Evolutionary conservation across 2,329 filamentous ascomycete species (phyloP), one percentile per base, ranked within the genome.

Genomic region (Fusarium liriodendri): DNA sequence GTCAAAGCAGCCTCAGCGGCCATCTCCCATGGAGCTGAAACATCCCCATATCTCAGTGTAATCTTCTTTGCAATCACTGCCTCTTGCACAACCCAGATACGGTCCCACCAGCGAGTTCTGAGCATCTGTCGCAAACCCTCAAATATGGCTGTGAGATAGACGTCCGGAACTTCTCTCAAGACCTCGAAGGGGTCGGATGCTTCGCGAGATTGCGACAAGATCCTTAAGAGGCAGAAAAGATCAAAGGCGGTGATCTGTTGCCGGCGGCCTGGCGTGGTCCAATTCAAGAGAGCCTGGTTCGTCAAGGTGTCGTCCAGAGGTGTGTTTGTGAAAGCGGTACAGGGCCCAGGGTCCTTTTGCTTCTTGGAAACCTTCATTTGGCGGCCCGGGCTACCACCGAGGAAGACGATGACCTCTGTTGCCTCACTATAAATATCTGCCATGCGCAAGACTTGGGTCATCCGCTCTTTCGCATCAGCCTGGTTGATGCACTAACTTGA

Each of bases 71-170:
- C 37, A 32, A 60, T 5, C 18, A 45, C 38, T 2, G 38, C 38
- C 38, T 60, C 58, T 45, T 60, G 58, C 6, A 60, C 58, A 60
- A 60, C 58, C 58, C 58, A 60, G 16, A 60, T 60, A 11, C 58
- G 58, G 18, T 60, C 25, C 58, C 58, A 60, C 58, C 58, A 60
- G 2, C n/a, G 27, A 9, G 18, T 14, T 6, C 11, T 45, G 14
- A 60, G 18, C 37, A 60, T 42, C 20, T n/a, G 29, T 5, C 58
- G 58, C 25, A 60, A 8, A 22, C 20, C 8, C 27, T 61, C 58
- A 33, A 61, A 61, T 3, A 61, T 45, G 9, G 13, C 38, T 18
- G 27, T 33, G 22, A 59, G 37, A 13, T 35, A 13, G 5, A n/a
- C 4, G 10, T 29, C 25, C 8, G 55, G 25, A 13, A 59, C 37